phyloP scores from a whole-genome alignment of 805 yeast genomes.

The Myxozyma geophila region DNA sequence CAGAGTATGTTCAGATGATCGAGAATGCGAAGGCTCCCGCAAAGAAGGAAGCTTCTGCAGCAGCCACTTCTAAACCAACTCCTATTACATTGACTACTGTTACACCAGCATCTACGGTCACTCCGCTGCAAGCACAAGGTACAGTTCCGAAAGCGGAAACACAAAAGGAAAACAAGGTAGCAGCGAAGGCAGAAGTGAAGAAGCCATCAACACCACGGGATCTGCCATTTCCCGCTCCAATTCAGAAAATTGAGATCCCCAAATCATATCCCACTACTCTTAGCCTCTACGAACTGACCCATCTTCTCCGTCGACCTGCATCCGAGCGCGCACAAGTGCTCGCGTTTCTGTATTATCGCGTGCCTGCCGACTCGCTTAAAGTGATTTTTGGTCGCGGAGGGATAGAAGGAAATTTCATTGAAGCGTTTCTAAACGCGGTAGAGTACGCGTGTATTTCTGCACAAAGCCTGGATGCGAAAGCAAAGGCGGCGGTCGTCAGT shows the following conservation, averaged over 20 bases:
- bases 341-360: slow-evolving; percentile 13
- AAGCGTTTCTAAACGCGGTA: slow-evolving; percentile 21
- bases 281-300: slow-evolving; percentile 25
- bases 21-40: neutral
- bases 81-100: too few species aligned
- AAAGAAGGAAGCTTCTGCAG: neutral
- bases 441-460: slow-evolving; percentile 3
- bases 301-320: slow-evolving; percentile 26
- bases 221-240: neutral
- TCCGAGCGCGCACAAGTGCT: slow-evolving; percentile 19
- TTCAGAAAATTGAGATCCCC: slow-evolving; percentile 11
- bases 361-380: slow-evolving; percentile 8
- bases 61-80: too few species aligned
- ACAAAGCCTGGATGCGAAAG: neutral
- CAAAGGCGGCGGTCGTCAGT: neutral
- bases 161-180: neutral
- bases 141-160: neutral
- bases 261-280: slow-evolving; percentile 10
- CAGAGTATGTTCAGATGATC: neutral
- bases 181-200: neutral
- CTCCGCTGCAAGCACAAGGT: too few species aligned
- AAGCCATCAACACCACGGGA: neutral
- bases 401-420: slow-evolving; percentile 27
- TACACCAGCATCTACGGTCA: too few species aligned
- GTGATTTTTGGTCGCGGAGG: slow-evolving; percentile 30